A percentile compares a stretch with the other conserved stretches of the same genome.
Evolutionary conservation across 2,329 filamentous ascomycete genomes (phyloP).

Genomic region (Claviceps africana): DNA sequence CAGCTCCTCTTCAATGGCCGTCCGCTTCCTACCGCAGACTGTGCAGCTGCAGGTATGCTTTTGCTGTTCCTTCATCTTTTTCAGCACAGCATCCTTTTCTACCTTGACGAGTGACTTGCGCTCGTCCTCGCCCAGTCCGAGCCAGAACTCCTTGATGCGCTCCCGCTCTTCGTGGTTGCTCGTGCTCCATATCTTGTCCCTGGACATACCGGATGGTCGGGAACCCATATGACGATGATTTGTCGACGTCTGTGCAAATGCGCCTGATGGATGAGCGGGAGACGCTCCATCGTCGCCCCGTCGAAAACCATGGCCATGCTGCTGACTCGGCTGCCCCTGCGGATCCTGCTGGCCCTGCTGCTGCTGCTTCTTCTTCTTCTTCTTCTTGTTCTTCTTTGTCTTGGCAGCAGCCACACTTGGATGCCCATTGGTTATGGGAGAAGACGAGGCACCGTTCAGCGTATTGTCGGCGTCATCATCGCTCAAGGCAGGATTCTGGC

Average conservation of each 20-base stretch:
- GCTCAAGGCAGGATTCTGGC: constrained; percentile 40
- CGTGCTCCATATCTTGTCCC: constrained; percentile 94
- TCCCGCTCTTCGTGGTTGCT: constrained; percentile 88
- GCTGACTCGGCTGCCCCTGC: neutral
- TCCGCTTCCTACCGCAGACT: constrained; percentile 90
- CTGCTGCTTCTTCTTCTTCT: constrained; percentile 56
- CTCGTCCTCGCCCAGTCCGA: constrained; percentile 85
- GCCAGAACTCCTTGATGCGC: constrained; percentile 96
- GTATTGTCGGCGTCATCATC: constrained; percentile 35
- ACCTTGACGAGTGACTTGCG: constrained; percentile 93
- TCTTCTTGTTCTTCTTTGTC: constrained; percentile 40
- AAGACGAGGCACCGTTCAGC: constrained; percentile 16
- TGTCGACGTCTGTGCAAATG: constrained; percentile 14
- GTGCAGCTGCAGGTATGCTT: constrained; percentile 98
- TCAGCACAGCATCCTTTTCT: constrained; percentile 92
- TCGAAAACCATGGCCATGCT: constrained; percentile 12
- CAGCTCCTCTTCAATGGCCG: constrained; percentile 93
- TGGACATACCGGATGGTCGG: constrained; percentile 37
- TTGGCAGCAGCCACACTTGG: constrained; percentile 19
- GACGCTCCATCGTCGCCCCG: constrained; percentile 10
- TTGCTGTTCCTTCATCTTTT: constrained; percentile 99
- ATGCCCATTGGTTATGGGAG: constrained; percentile 19
- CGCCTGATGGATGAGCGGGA: neutral
- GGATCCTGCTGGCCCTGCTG: constrained; percentile 9
- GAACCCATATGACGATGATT: constrained; percentile 7